Evolutionary conservation across 2,329 filamentous ascomycete genomes (phyloP).

Genomic region (Aaosphaeria arxii): DNA sequence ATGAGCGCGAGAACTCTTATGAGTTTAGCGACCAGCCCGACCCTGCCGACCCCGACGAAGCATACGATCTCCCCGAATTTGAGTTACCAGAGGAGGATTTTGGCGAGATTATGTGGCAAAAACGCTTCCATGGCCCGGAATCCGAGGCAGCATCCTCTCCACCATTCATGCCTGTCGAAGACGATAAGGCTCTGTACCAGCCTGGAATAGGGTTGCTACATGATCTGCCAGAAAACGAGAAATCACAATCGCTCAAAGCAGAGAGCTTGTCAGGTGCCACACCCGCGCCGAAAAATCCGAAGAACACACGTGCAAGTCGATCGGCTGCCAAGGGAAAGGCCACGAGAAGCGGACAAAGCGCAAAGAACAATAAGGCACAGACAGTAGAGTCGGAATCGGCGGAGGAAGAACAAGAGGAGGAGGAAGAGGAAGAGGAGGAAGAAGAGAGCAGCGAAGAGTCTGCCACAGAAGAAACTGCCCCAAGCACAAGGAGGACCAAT

Average conservation of each 20-base stretch:
- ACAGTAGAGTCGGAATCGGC: conserved; percentile 27
- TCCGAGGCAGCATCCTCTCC: conserved; percentile 28
- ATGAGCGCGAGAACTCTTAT: conserved; percentile 72
- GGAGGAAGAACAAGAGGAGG: conserved; percentile 40
- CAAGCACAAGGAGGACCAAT: conserved; percentile 30
- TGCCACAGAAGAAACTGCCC: conserved; percentile 25
- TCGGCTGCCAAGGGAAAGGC: conserved; percentile 20
- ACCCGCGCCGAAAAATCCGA: conserved; percentile 25
- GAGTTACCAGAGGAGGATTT: conserved; percentile 44
- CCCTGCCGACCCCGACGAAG: conserved; percentile 35
- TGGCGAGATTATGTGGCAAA: conserved; percentile 44
- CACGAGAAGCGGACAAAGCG: conserved; percentile 17
- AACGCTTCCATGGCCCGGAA: conserved; percentile 29
- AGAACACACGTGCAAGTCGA: conserved; percentile 23
- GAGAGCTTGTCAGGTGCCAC: conserved; percentile 28
- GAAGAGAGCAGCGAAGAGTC: conserved; percentile 26
- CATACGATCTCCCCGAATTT: conserved; percentile 35
- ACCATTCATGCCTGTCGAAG: conserved; percentile 24
- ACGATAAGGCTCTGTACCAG: conserved; percentile 29
- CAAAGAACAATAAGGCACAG: conserved; percentile 29
- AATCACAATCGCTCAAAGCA: conserved; percentile 23
- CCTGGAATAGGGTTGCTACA: conserved; percentile 32
- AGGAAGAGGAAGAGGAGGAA: conserved; percentile 29
- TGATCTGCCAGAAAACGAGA: conserved; percentile 24
- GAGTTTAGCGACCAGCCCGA: conserved; percentile 58